Percentiles rank a stretch among this genome's conserved stretches.
These are phyloP conservation scores for Cyamopsis tetragonoloba DNA, from an alignment of 306 rosid species.

Conservation along the genomic window DNA sequence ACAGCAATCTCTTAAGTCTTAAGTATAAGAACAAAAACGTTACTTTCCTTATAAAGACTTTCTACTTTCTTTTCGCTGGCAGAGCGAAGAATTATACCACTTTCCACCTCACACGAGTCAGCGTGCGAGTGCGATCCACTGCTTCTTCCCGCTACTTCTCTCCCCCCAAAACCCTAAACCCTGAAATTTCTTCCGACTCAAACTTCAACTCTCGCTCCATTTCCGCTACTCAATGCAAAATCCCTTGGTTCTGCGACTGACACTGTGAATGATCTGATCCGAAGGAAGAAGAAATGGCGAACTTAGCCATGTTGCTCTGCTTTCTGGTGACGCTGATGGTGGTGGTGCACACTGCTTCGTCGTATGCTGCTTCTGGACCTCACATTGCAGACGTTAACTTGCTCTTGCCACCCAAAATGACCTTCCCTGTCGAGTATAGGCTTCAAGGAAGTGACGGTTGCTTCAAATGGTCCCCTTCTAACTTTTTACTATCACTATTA, in stretches of 20 bases:
- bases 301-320: not conserved
- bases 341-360: constrained; percentile 20
- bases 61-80: not conserved
- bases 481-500: not conserved
- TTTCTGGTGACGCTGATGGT: not conserved
- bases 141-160: not conserved
- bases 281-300: not conserved
- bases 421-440: constrained; percentile 75
- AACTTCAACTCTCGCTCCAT: not conserved
- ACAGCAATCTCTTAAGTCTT: no score
- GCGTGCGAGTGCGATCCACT: not conserved
- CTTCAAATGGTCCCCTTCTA: constrained; percentile 66
- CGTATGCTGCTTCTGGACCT: constrained; percentile 58
- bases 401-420: constrained; percentile 80
- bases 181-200: not conserved
- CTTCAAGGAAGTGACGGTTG: constrained; percentile 93
- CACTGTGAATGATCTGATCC: not conserved
- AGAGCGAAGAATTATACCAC: not conserved
- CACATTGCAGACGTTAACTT: constrained; percentile 87
- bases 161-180: constrained; percentile 15
- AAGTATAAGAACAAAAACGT: no score
- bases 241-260: not conserved
- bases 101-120: not conserved
- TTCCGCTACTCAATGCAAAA: not conserved
- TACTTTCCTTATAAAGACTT: no score